These are phyloP conservation scores for Cladorrhinum samala DNA, from an alignment of 495 filamentous ascomycete genomes.

Conservation along the genomic window DNA sequence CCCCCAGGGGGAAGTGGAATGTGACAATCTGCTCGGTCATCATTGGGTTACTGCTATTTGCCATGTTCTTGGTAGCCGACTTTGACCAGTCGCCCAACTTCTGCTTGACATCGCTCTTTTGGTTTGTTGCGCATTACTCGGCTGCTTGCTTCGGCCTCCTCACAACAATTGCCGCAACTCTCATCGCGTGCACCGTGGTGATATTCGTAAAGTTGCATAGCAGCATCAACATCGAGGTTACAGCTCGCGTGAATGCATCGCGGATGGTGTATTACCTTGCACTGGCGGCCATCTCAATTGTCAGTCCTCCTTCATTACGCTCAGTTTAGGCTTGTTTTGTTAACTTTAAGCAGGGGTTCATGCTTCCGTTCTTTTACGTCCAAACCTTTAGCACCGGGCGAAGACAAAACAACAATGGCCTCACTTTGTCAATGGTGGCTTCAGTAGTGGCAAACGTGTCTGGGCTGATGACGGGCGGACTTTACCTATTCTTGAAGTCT, in stretches of 20 bases:
- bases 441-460: constrained; percentile 45
- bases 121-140: constrained; percentile 43
- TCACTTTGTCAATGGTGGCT: constrained; percentile 40
- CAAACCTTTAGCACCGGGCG: constrained; percentile 27
- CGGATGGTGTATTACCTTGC: constrained; percentile 44
- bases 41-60: constrained; percentile 30
- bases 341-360: constrained; percentile 28
- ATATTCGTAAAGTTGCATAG: constrained; percentile 35
- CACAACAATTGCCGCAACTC: constrained; percentile 24
- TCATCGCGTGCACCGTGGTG: constrained; percentile 26
- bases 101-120: constrained; percentile 45
- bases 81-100: constrained; percentile 35
- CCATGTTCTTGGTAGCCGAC: constrained; percentile 37
- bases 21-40: constrained; percentile 37
- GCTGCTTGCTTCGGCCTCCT: constrained; percentile 35
- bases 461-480: constrained; percentile 41
- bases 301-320: constrained; percentile 15
- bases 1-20: constrained; percentile 35
- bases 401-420: constrained; percentile 16
- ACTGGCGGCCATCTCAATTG: constrained; percentile 37
- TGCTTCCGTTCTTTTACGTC: constrained; percentile 41
- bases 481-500: constrained; percentile 45
- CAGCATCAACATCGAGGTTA: constrained; percentile 35
- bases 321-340: background rate
- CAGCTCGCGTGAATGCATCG: constrained; percentile 37